phyloP scores from a whole-genome alignment of 768 basidiomycete species.

The Rossbeevera mucosa region DNA sequence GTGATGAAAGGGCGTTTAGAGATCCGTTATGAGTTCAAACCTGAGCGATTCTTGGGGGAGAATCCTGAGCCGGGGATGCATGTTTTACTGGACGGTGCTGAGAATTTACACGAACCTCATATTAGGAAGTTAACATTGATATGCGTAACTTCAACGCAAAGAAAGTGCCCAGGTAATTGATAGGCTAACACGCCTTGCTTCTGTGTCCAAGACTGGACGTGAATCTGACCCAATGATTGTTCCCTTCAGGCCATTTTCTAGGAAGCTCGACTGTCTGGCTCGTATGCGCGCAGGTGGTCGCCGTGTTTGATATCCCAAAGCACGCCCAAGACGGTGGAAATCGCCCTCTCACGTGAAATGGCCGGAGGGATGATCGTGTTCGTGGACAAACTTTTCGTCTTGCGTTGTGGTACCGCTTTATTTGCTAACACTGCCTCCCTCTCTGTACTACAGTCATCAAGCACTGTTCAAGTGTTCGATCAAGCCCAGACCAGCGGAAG shows the following conservation, averaged over 20 bases:
- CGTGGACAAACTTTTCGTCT: neutral
- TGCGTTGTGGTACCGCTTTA: neutral
- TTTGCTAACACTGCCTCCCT: neutral
- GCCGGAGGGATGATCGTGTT: slow-evolving; percentile 10
- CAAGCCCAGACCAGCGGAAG: neutral
- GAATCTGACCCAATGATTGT: no score
- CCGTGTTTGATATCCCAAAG: slow-evolving; percentile 42
- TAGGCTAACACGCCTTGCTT: neutral
- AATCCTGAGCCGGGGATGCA: slow-evolving; percentile 8
- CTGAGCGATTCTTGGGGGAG: slow-evolving; percentile 22
- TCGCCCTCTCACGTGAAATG: slow-evolving; percentile 41
- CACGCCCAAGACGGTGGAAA: slow-evolving; percentile 36
- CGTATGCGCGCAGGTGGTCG: slow-evolving; percentile 33
- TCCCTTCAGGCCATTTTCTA: slow-evolving; percentile 13
- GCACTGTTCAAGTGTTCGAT: neutral
- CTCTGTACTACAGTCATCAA: neutral
- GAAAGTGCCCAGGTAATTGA: neutral
- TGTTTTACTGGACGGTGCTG: slow-evolving; percentile 22
- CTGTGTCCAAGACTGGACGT: neutral
- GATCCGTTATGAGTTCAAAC: slow-evolving; percentile 20
- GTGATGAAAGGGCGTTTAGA: slow-evolving; percentile 13
- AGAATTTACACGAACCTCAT: neutral
- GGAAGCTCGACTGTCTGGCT: slow-evolving; percentile 25
- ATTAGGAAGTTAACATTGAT: neutral
- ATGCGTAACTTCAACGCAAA: neutral